phyloP scores from a whole-genome alignment of 1,284 basidiomycete species.

The Cystobasidium sp. region DNA sequence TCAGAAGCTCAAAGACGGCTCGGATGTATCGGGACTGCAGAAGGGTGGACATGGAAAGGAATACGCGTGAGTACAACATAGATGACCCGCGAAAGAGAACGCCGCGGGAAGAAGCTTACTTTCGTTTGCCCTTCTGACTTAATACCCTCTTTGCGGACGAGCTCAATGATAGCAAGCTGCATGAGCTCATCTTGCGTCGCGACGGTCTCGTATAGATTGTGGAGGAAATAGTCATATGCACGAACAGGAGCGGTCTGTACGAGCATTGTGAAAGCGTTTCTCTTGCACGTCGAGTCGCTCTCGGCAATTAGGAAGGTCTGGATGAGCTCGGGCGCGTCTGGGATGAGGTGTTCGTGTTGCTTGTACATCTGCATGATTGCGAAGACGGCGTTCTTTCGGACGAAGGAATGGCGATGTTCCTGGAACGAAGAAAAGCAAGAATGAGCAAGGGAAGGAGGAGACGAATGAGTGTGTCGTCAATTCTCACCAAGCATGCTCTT shows the following conservation, averaged over 20 bases:
- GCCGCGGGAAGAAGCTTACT: constrained; percentile 24
- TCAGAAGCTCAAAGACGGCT: constrained; percentile 91
- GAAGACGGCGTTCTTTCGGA: constrained; percentile 98
- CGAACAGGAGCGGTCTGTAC: constrained; percentile 84
- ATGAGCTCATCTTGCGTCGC: constrained; percentile 85
- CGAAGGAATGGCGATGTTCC: constrained; percentile 97
- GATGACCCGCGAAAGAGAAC: neutral
- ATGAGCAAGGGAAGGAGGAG: neutral
- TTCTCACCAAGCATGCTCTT: constrained; percentile 74
- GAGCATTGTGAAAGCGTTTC: constrained; percentile 95
- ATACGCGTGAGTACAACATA: neutral
- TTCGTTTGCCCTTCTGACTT: constrained; percentile 48
- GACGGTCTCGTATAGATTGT: constrained; percentile 82
- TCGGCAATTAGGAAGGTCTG: constrained; percentile 97
- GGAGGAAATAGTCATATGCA: constrained; percentile 86
- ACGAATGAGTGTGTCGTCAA: neutral
- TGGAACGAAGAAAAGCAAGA: constrained; percentile 43
- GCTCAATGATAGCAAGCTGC: constrained; percentile 95
- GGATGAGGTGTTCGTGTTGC: constrained; percentile 90
- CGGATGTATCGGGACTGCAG: constrained; percentile 84
- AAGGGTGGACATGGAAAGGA: neutral
- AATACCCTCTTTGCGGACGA: constrained; percentile 76
- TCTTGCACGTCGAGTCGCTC: constrained; percentile 93
- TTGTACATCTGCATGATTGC: constrained; percentile 93
- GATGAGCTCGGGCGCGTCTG: constrained; percentile 95